phyloP scores from a whole-genome alignment of 2,329 filamentous ascomycete genomes.

The Coleophoma eucalyptorum region DNA sequence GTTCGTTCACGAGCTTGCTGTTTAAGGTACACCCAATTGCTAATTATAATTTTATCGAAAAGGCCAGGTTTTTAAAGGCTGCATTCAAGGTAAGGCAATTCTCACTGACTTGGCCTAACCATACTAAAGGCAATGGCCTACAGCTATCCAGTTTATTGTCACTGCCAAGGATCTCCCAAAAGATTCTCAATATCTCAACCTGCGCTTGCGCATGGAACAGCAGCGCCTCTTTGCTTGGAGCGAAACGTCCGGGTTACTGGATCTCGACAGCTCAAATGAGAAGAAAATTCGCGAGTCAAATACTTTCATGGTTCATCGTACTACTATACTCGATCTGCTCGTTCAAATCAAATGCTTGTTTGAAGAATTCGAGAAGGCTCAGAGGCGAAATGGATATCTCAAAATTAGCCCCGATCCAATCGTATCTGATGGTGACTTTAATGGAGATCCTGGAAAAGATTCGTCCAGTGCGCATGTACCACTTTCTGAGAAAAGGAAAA shows the following conservation, averaged over 20 bases:
- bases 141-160: conserved; percentile 43
- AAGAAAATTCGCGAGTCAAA: conserved; percentile 41
- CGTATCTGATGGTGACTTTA: conserved; percentile 13
- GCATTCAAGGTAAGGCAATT: conserved; percentile 34
- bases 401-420: conserved; percentile 29
- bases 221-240: conserved; percentile 46
- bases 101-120: background rate
- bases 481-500: conserved; percentile 33
- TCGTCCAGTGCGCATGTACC: conserved; percentile 41
- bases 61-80: conserved; percentile 41
- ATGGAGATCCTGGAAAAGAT: conserved; percentile 36
- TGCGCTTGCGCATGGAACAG: conserved; percentile 46
- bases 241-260: conserved; percentile 43
- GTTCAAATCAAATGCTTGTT: conserved; percentile 44
- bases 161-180: conserved; percentile 44
- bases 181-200: conserved; percentile 43
- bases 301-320: conserved; percentile 43
- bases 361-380: conserved; percentile 40
- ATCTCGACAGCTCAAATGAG: conserved; percentile 35
- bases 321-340: conserved; percentile 43
- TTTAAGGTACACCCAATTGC: too few relatives aligned
- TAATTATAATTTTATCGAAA: too few relatives aligned
- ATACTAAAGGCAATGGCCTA: conserved; percentile 4
- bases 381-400: conserved; percentile 34
- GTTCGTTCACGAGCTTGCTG: too few relatives aligned